phyloP scores from a whole-genome alignment of 345 rosid genomes.

The Clausena lansium region DNA sequence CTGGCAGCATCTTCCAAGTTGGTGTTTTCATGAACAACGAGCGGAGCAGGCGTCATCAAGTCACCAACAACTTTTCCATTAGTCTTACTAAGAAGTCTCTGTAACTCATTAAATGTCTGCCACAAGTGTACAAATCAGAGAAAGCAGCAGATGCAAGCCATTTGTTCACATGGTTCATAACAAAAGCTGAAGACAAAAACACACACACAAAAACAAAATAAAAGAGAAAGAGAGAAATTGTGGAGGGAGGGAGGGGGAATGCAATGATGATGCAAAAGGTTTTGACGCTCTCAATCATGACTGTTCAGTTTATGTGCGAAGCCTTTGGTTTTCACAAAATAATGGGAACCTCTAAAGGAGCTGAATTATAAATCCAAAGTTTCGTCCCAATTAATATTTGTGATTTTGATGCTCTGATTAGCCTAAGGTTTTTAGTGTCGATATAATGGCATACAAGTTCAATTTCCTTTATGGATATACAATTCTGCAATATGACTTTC shows the following conservation, averaged over 20 bases:
- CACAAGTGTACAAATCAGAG: constrained; percentile 16
- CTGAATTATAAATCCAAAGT: neutral
- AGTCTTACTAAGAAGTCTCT: constrained; percentile 70
- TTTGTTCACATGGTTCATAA: neutral
- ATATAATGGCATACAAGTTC: neutral
- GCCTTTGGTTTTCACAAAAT: neutral
- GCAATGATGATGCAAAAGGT: too few species aligned
- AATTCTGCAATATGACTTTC: neutral
- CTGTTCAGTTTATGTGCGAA: neutral
- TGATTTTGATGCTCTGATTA: neutral
- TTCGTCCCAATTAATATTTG: too few species aligned
- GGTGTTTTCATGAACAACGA: constrained; percentile 68
- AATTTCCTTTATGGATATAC: neutral
- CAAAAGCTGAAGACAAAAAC: neutral
- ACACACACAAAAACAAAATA: neutral
- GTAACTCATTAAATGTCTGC: constrained; percentile 83
- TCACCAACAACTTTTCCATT: constrained; percentile 88
- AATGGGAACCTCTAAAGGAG: neutral
- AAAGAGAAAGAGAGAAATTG: neutral
- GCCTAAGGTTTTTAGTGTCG: neutral
- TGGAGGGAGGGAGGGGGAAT: too few species aligned
- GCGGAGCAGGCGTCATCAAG: constrained; percentile 92
- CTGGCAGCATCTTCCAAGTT: constrained; percentile 90
- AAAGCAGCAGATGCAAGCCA: neutral
- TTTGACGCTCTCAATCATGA: too few species aligned